phyloP scores from a whole-genome alignment of 306 rosid genomes.

The Cyamopsis tetragonoloba region DNA sequence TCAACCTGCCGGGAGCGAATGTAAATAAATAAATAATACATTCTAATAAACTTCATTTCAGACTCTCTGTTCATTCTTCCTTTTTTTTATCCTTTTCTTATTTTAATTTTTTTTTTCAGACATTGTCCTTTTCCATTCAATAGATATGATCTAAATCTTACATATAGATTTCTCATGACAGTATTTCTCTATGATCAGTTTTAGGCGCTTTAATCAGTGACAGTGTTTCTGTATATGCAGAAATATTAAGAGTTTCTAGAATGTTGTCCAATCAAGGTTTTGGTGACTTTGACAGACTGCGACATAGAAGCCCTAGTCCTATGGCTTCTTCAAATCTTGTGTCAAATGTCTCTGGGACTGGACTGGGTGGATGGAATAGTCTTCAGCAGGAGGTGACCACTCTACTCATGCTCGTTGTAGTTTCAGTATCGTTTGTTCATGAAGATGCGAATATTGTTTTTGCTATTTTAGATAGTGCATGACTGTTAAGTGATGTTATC shows the following conservation, averaged over 20 bases:
- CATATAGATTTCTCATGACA: conserved; percentile 27
- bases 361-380: conserved; percentile 69
- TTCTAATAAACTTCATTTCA: neutral
- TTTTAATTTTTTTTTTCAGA: neutral
- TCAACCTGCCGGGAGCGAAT: too few species aligned
- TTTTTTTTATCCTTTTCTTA: too few species aligned
- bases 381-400: conserved; percentile 63
- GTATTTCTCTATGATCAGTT: too few species aligned
- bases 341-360: conserved; percentile 63
- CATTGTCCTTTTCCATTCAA: neutral
- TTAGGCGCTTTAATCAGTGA: too few species aligned
- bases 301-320: conserved; percentile 90
- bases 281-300: conserved; percentile 75
- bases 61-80: neutral
- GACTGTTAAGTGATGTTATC: neutral
- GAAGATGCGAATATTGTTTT: neutral
- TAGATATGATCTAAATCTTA: neutral
- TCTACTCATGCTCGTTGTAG: neutral
- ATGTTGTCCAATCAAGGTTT: conserved; percentile 87
- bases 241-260: conserved; percentile 71
- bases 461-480: neutral
- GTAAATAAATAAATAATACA: too few species aligned
- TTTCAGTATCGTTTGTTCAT: conserved; percentile 14
- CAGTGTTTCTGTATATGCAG: conserved; percentile 40
- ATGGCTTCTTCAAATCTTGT: conserved; percentile 73